Base-by-base conservation (phyloP, 257 asterid genomes). In the Nicotiana otophora region DNA sequence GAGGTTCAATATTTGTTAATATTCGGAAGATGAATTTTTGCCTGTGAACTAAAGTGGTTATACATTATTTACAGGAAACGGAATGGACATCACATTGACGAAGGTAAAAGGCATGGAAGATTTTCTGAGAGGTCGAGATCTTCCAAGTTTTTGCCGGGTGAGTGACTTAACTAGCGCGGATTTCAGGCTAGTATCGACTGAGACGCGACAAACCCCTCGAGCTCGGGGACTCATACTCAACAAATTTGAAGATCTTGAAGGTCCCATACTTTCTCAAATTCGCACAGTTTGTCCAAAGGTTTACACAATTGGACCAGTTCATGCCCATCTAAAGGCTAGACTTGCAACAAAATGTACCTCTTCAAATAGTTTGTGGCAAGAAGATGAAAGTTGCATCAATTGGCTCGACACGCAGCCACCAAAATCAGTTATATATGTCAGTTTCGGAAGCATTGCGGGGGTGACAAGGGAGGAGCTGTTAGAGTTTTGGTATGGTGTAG, bases 241-340 rank as follows among this genome's bases (percentile, higher is more conserved):
- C 93, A 89, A 95, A 36, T 92, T 92, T 65, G 95, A 93, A 81
- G 91, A 91, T 28, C 89, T 93, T 6, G 97, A 92, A 83, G 93
- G 87, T 1, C 93, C 93, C 4, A 83, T 89, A 15, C 87, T 93
- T 2, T 78, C 89, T 12, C 83, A 85, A 8, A 72, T 92, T 74
- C 90, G 88, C 5, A 83, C 34, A 1, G 79, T 81, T 8, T 91
- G 93, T 75, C 97, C 93, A 14, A 93, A 92, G 39, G 81, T 91
- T 5, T 93, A 92, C 88, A 67, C 94, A 58, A 87, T 93, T 4
- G 98, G 98, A 26, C 95, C 97, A 7, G 88, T 93, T 4, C 98
- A 93, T 26, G 87, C 91, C 2, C 94, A 87, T 72, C 68, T 93
- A 53, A 90, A 88, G 83, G 78, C 86, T 81, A 90, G 83, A 85